These are phyloP conservation scores for Physcomitrellopsis africana DNA, from an alignment of 225 moss, liverwort and hornwort genomes.

Conservation along the genomic window DNA sequence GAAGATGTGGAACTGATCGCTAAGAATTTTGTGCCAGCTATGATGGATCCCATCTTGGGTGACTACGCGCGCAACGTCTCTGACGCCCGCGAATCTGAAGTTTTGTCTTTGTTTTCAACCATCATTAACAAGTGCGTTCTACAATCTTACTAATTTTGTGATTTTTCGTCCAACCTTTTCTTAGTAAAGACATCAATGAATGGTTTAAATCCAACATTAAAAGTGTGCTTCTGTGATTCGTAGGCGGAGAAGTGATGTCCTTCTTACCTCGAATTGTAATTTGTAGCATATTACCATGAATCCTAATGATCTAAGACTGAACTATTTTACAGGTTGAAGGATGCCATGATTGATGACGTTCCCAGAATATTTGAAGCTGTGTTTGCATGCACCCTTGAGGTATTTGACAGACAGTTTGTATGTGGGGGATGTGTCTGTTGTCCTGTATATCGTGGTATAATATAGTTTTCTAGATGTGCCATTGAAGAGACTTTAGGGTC, in stretches of 20 bases:
- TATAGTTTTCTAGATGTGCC: background rate
- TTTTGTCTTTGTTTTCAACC: constrained; percentile 92
- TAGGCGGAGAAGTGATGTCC: background rate
- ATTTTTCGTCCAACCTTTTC: background rate
- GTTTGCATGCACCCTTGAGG: constrained; percentile 96
- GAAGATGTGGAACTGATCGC: constrained; percentile 91
- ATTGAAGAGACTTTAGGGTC: background rate
- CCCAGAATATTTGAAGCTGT: constrained; percentile 95
- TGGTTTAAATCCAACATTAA: too few relatives aligned
- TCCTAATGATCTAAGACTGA: background rate
- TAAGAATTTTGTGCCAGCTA: constrained; percentile 96
- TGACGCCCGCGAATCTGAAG: constrained; percentile 97
- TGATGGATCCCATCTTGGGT: constrained; percentile 97
- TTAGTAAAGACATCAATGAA: accelerated
- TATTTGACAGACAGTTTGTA: constrained; percentile 13
- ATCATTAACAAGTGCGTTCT: constrained; percentile 91
- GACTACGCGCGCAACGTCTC: constrained; percentile 96
- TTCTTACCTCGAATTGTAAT: background rate
- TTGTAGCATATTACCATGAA: background rate
- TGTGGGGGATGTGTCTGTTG: background rate
- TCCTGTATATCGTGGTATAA: background rate
- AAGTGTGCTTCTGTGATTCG: background rate
- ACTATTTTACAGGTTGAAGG: constrained; percentile 66
- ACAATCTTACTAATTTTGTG: background rate
- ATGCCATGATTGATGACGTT: constrained; percentile 90